A percentile compares a stretch with the other conserved stretches of the same genome.
Evolutionary conservation across 306 rosid genomes (phyloP).

Genomic region (Trifolium subterraneum): DNA sequence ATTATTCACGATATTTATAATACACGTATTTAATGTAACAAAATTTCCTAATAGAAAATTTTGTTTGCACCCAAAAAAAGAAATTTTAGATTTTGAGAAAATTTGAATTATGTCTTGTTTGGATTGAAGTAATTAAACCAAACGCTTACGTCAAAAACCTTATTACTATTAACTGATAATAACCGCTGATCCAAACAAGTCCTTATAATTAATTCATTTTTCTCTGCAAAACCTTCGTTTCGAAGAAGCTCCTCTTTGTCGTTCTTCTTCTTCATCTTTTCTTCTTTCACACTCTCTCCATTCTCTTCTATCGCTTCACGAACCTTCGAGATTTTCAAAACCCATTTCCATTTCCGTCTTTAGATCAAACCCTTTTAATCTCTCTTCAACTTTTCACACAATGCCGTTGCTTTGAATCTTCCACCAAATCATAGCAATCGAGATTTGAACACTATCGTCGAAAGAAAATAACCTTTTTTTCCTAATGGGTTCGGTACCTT

Average conservation of each 20-base stretch:
- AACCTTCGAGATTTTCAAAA: slow-evolving; percentile 39
- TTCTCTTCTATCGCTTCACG: slow-evolving; percentile 31
- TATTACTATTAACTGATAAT: neutral
- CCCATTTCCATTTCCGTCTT: slow-evolving; percentile 36
- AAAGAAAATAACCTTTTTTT: slow-evolving; percentile 15
- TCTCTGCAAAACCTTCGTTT: slow-evolving; percentile 58
- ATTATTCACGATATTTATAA: neutral
- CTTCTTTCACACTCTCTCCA: slow-evolving; percentile 34
- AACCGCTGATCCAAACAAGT: slow-evolving; percentile 43
- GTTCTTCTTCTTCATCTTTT: slow-evolving; percentile 5
- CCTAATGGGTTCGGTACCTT: slow-evolving; percentile 85
- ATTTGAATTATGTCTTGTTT: slow-evolving; percentile 25
- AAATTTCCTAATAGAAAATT: no score
- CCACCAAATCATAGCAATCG: slow-evolving; percentile 38
- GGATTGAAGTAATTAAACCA: neutral
- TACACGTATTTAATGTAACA: no score
- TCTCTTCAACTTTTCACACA: slow-evolving; percentile 40
- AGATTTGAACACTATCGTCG: slow-evolving; percentile 46
- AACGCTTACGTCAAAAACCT: neutral
- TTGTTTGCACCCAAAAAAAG: neutral
- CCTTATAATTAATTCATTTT: slow-evolving; percentile 27
- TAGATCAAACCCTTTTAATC: slow-evolving; percentile 51
- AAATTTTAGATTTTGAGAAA: slow-evolving; percentile 1
- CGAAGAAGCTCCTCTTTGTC: slow-evolving; percentile 57
- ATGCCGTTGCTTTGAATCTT: slow-evolving; percentile 55